phyloP scores from a whole-genome alignment of 2,329 filamentous ascomycete species.

The Fusarium foetens region DNA sequence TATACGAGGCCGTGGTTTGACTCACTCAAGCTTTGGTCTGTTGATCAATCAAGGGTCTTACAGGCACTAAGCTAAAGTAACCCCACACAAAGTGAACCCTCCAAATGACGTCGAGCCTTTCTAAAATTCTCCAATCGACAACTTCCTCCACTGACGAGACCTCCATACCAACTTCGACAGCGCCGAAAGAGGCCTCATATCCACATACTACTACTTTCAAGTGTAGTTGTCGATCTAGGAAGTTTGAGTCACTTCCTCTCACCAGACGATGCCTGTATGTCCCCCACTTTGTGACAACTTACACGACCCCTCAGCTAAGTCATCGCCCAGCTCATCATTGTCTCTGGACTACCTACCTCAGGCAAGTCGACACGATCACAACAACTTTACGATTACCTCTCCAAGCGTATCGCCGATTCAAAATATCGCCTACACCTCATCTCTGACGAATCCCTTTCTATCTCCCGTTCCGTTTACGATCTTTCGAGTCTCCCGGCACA shows the following conservation, averaged over 20 bases:
- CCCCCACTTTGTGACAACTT: neutral
- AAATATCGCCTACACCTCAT: slow-evolving; percentile 77
- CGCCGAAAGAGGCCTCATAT: neutral
- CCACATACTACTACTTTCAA: neutral
- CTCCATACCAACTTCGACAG: neutral
- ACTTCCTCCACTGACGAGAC: slow-evolving; percentile 8
- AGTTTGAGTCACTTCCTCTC: neutral
- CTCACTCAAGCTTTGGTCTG: neutral
- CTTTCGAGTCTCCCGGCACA: slow-evolving; percentile 67
- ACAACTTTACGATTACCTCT: slow-evolving; percentile 74
- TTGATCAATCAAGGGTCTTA: slow-evolving; percentile 7
- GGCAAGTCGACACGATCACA: slow-evolving; percentile 74
- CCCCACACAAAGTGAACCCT: slow-evolving; percentile 10
- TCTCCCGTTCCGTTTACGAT: slow-evolving; percentile 77
- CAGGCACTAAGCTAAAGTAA: neutral
- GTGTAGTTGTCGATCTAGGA: neutral
- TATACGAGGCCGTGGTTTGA: neutral
- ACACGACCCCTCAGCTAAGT: slow-evolving; percentile 21
- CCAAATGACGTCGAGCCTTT: slow-evolving; percentile 30
- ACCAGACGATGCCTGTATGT: slow-evolving; percentile 42
- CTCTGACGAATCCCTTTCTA: slow-evolving; percentile 76
- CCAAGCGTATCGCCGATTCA: slow-evolving; percentile 61
- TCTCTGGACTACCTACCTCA: slow-evolving; percentile 74
- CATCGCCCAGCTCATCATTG: slow-evolving; percentile 67
- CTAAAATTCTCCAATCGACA: slow-evolving; percentile 23